Evolutionary conservation across 495 filamentous ascomycete genomes (phyloP).

Genomic region (Haplographium delicatum): DNA sequence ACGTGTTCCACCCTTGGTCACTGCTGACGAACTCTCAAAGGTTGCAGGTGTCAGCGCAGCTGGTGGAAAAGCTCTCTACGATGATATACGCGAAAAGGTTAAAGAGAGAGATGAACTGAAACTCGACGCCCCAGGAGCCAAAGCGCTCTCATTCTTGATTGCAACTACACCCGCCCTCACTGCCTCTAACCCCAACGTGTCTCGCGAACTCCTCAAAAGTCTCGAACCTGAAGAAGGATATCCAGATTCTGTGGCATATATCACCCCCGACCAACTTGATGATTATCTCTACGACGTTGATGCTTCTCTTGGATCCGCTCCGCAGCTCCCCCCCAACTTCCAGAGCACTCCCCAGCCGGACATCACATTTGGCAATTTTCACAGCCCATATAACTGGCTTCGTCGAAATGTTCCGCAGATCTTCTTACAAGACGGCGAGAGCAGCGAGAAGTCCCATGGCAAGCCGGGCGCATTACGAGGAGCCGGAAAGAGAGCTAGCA

Average conservation of each 20-base stretch:
- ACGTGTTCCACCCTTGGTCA: conserved; percentile 14
- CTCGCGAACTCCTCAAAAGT: neutral
- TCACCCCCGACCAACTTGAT: conserved; percentile 73
- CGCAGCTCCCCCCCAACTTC: conserved; percentile 2
- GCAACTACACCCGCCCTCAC: conserved; percentile 22
- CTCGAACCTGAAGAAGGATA: conserved; percentile 7
- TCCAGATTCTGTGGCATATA: conserved; percentile 38
- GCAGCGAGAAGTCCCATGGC: conserved; percentile 51
- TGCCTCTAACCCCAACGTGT: neutral
- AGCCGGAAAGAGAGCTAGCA: conserved; percentile 36
- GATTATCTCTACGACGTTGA: conserved; percentile 74
- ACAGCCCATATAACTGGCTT: conserved; percentile 88
- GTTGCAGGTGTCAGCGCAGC: conserved; percentile 37
- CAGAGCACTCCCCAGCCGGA: conserved; percentile 32
- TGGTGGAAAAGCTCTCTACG: conserved; percentile 37
- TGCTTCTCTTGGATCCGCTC: conserved; percentile 44
- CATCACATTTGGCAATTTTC: conserved; percentile 66
- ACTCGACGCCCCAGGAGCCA: conserved; percentile 34
- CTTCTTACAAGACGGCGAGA: conserved; percentile 77
- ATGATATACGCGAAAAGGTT: conserved; percentile 14
- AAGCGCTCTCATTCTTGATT: conserved; percentile 35
- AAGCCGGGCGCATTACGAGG: conserved; percentile 32
- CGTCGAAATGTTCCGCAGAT: conserved; percentile 75
- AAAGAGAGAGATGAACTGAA: conserved; percentile 30
- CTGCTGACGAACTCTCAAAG: conserved; percentile 10